Evolutionary conservation across 1,139 yeast genomes (phyloP), one percentile per base, ranked within the genome.

Genomic region (Geotrichum cucujoidarum): DNA sequence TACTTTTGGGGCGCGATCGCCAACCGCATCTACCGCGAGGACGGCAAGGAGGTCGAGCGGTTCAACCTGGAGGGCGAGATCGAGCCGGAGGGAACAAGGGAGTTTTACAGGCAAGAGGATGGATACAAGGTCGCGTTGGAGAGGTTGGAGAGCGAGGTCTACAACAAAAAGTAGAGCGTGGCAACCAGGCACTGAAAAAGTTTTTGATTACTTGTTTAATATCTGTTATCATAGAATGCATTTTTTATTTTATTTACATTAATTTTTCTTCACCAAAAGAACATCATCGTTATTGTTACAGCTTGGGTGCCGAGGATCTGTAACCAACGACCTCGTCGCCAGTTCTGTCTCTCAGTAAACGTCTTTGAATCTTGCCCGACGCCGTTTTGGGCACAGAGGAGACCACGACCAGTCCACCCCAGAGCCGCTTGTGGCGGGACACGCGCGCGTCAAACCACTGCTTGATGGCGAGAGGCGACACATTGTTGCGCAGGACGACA

Each of bases 1-100:
- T 86, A 89, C 81, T 78, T 78, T 58, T 71, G 73, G 55, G 33
- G 33, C 13, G 53, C 42, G 3, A 50, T 50, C 18, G 42, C 49
- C 14, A 45, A 40, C n/a, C 45, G 47, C 7, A 47, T 50, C 37
- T 45, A 30, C 34, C 36, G 52, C 2, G 50, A 43, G 32, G 24
- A 35, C 13, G 39, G 39, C 4, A 40, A 38, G 11, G 22, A 27
- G 14, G 50, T 50, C 10, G 47, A 47, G 13, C 40, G 36, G 29
- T 42, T 24, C 20, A 25, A 35, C 14, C 30, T 39, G 33, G 53
- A 43, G 13, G 48, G 35, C 7, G 25, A 33, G 18, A 27, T 41
- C 40, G 48, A 38, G n/a, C 42, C 40, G n/a, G 51, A 48, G 34
- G 48, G 45, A 20, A 43, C 49, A n/a, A 10, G 49, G 14, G 47